Evolutionary conservation across 371 early-diverging fungal genomes (phyloP), one percentile per base, ranked within the genome.

Genomic region (Actinomortierella ambigua): DNA sequence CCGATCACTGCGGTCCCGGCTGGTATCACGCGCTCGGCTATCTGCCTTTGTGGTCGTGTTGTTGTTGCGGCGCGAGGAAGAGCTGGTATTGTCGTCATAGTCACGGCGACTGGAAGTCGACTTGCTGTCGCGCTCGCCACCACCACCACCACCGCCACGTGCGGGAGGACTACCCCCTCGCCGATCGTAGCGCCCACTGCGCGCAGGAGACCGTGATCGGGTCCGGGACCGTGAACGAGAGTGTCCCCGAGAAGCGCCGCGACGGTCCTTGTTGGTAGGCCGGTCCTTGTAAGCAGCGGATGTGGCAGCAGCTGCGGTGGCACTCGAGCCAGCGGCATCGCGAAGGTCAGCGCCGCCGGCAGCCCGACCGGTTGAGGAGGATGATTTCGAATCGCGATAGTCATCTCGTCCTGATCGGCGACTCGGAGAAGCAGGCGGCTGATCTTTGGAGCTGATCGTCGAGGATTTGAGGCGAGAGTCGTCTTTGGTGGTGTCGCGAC

Each of bases 1-100:
- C 0, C 65, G 58, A 40, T 70, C 65, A 24, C 51, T 71, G 24
- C 71, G 65, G 2, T 71, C 71, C 3, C 71, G 71, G 26, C 71
- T 70, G 24, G 54, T 42, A 40, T 70, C 71, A 49, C 71, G 46
- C 49, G 61, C 58, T 4, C 68, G 46, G 28, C 61, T 54, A 18
- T 67, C 68, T 34, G 51, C 49, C 26, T n/a, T n/a, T n/a, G n/a
- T n/a, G n/a, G n/a, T n/a, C n/a, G n/a, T n/a, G n/a, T n/a, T n/a
- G n/a, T n/a, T n/a, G n/a, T 71, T 65, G 57, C 71, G 66, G 27
- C 66, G 50, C 0, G 59, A 57, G 7, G 34, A 34, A 8, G 64
- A 59, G 24, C 23, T 26, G 9, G 66, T 59, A 41, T 65, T 66
- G 17, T 71, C 71, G 9, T 70, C 70, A 55, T 65, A 70, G 18